Conservation (phyloP, 164 flowering plant genomes). For the Echeveria elegans region DNA sequence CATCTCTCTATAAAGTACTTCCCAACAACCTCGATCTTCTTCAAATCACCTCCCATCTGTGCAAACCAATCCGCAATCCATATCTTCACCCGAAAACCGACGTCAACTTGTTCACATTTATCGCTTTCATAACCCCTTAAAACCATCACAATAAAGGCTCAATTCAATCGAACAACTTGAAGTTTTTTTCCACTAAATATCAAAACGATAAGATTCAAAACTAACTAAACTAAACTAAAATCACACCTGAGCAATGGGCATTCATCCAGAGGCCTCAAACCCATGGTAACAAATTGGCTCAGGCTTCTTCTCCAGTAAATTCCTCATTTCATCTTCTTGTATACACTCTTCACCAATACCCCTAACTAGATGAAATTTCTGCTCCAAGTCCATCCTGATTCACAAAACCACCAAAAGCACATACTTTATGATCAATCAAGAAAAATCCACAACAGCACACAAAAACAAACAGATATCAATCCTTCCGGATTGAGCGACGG, state of each 20-base stretch:
- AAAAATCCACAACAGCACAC: no score
- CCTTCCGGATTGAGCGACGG: not conserved
- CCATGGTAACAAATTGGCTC: constrained; percentile 73
- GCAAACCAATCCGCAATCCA: constrained; percentile 99
- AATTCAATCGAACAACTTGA: no score
- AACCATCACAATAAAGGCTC: not conserved
- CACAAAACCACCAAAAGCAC: no score
- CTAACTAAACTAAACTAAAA: not conserved
- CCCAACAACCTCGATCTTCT: constrained; percentile 74
- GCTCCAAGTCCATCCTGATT: constrained; percentile 38
- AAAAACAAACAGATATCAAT: not conserved
- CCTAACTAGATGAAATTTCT: constrained; percentile 45
- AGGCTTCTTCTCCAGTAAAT: constrained; percentile 53
- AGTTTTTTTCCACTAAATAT: not conserved
- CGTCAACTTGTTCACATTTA: constrained; percentile 82
- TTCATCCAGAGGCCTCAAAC: constrained; percentile 84
- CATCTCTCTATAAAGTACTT: constrained; percentile 80
- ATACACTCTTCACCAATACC: constrained; percentile 87
- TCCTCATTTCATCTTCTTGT: constrained; percentile 61
- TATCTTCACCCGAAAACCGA: constrained; percentile 79
- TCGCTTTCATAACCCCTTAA: constrained; percentile 91
- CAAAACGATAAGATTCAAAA: not conserved
- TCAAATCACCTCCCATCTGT: constrained; percentile 90
- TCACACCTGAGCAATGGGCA: constrained; percentile 83
- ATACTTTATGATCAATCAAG: not conserved